phyloP scores from a whole-genome alignment of 2,329 filamentous ascomycete genomes.

The Aspergillus persii region DNA sequence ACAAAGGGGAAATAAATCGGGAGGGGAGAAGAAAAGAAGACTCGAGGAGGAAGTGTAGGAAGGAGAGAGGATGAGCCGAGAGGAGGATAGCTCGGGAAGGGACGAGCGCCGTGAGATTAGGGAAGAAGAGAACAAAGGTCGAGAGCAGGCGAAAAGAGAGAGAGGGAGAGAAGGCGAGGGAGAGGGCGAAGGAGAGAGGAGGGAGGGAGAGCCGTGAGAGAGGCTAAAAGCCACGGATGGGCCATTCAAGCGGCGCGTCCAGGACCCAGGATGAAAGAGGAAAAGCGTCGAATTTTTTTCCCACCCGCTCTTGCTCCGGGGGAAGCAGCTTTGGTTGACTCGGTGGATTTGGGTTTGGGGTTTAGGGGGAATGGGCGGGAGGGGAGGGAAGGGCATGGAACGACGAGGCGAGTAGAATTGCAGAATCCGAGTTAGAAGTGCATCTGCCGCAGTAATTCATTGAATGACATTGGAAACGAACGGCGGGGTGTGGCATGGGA shows the following conservation, averaged over 20 bases:
- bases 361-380: not conserved
- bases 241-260: conserved; percentile 26
- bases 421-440: not conserved
- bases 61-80: conserved; percentile 10
- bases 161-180: conserved; percentile 10
- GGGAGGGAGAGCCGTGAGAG: conserved; percentile 11
- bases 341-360: not conserved
- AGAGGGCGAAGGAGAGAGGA: conserved; percentile 11
- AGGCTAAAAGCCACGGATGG: conserved; percentile 25
- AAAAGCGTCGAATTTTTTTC: conserved; percentile 25
- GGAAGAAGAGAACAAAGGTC: not conserved
- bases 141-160: conserved; percentile 6
- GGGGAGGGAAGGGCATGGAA: not conserved
- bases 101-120: conserved; percentile 5
- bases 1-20: not conserved
- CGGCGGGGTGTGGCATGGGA: too few relatives aligned
- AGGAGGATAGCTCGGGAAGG: conserved; percentile 12
- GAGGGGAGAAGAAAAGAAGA: conserved; percentile 9
- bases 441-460: too few relatives aligned
- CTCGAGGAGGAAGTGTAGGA: conserved; percentile 6
- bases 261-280: conserved; percentile 25
- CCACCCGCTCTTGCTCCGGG: conserved; percentile 14
- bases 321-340: not conserved
- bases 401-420: not conserved
- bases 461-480: too few relatives aligned